Evolutionary conservation across 768 basidiomycete species (phyloP).

Genomic region (Kwoniella newhampshirensis): DNA sequence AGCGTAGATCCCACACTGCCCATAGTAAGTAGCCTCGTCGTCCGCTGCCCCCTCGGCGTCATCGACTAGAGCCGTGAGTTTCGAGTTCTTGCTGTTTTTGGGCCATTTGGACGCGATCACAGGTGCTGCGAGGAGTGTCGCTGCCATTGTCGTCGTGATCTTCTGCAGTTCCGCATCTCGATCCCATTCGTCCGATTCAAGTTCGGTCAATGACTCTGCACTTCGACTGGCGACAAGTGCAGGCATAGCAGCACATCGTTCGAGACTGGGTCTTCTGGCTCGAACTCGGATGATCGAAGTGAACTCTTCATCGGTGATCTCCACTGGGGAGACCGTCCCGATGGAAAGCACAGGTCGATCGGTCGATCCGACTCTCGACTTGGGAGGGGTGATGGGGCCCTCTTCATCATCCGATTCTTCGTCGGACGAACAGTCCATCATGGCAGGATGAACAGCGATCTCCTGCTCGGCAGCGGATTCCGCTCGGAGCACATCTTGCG

Average conservation of each 20-base stretch:
- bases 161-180: constrained; percentile 6
- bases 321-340: background rate
- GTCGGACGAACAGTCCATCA: constrained; percentile 25
- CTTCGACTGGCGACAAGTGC: background rate
- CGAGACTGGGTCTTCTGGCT: constrained; percentile 3
- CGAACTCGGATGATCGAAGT: background rate
- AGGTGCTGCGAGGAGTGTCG: constrained; percentile 13
- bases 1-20: constrained; percentile 8
- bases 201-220: background rate
- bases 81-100: background rate
- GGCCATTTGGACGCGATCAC: constrained; percentile 4
- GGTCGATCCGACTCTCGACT: constrained; percentile 8
- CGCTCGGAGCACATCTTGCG: constrained; percentile 23
- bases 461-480: background rate
- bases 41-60: background rate
- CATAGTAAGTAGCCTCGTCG: constrained; percentile 6
- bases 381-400: constrained; percentile 19
- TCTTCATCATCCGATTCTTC: constrained; percentile 13
- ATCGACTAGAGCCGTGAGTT: background rate
- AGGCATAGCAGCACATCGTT: constrained; percentile 4
- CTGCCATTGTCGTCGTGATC: background rate
- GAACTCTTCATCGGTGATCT: background rate
- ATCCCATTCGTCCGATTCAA: constrained; percentile 10
- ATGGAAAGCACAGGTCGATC: background rate
- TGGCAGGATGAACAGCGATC: constrained; percentile 26